phyloP scores from a whole-genome alignment of 768 basidiomycete species.

The Tubosaeta brunneosetosa region DNA sequence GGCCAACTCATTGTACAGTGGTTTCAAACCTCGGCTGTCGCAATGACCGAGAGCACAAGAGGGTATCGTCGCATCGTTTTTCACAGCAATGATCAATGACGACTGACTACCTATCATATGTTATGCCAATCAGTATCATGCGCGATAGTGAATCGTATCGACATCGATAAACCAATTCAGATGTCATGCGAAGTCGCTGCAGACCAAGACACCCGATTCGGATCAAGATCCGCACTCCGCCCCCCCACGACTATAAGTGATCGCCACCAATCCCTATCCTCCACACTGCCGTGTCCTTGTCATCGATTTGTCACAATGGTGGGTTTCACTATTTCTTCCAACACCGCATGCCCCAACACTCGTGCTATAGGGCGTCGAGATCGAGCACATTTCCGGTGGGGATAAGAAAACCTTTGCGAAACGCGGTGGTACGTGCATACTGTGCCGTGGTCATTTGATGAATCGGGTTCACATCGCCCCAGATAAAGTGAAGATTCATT shows the following conservation, averaged over 20 bases:
- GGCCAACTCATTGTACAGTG: background rate
- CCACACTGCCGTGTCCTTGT: constrained; percentile 23
- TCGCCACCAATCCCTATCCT: constrained; percentile 21
- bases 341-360: background rate
- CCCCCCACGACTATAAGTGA: constrained; percentile 42
- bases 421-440: constrained; percentile 54
- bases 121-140: constrained; percentile 9
- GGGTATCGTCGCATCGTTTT: constrained; percentile 5
- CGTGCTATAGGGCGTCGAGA: constrained; percentile 57
- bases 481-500: constrained; percentile 77
- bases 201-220: constrained; percentile 37
- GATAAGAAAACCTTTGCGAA: constrained; percentile 64
- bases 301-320: constrained; percentile 33
- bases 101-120: constrained; percentile 12
- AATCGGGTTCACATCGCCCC: constrained; percentile 25
- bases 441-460: constrained; percentile 5
- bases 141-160: constrained; percentile 17
- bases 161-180: constrained; percentile 28
- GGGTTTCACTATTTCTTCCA: constrained; percentile 5
- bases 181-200: constrained; percentile 13
- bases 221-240: constrained; percentile 78
- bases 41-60: background rate
- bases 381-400: constrained; percentile 55
- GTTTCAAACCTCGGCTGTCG: background rate
- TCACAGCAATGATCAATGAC: constrained; percentile 4